A percentile compares a stretch with the other conserved stretches of the same genome.
Evolutionary conservation across 2,329 filamentous ascomycete species (phyloP).

Genomic region (Nigrospora oryzae): DNA sequence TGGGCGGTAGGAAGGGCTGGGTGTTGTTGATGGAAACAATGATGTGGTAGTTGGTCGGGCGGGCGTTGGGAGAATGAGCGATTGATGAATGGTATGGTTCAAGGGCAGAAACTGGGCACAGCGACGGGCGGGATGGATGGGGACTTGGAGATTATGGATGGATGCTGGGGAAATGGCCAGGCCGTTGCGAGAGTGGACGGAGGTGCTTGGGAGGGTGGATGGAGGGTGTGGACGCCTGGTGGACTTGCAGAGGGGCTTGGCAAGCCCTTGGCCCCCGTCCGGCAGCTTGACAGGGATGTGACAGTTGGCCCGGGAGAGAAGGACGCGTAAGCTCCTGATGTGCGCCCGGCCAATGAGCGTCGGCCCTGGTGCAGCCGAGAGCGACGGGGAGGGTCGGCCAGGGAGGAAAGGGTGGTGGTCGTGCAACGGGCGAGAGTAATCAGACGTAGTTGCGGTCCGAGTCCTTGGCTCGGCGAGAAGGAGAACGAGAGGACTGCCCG

Average conservation of each 20-base stretch:
- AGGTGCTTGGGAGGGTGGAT: too few species aligned
- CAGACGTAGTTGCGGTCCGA: too few species aligned
- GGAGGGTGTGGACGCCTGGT: too few species aligned
- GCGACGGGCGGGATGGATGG: neutral
- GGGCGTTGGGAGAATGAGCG: neutral
- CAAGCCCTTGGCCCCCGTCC: constrained; percentile 2
- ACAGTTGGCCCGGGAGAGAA: neutral
- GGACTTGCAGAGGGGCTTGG: constrained; percentile 1
- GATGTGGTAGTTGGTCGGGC: neutral
- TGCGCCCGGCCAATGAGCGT: neutral
- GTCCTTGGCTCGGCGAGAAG: too few species aligned
- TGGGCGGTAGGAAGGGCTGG: neutral
- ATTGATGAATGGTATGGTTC: too few species aligned
- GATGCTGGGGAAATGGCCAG: constrained; percentile 1
- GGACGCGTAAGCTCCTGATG: constrained; percentile 1
- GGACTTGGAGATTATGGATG: constrained; percentile 2
- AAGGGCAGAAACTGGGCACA: neutral
- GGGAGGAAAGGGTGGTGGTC: too few species aligned
- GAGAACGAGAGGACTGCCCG: too few species aligned
- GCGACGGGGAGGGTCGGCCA: too few species aligned
- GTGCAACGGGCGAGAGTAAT: too few species aligned
- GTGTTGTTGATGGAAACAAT: neutral
- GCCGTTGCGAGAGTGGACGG: neutral
- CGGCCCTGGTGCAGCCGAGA: too few species aligned
- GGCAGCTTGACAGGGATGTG: neutral